A percentile compares a stretch with the other conserved stretches of the same genome.
Evolutionary conservation across 108 stramenopile genomes (phyloP).

Genomic region (Pinguiococcus pyrenoidosus): DNA sequence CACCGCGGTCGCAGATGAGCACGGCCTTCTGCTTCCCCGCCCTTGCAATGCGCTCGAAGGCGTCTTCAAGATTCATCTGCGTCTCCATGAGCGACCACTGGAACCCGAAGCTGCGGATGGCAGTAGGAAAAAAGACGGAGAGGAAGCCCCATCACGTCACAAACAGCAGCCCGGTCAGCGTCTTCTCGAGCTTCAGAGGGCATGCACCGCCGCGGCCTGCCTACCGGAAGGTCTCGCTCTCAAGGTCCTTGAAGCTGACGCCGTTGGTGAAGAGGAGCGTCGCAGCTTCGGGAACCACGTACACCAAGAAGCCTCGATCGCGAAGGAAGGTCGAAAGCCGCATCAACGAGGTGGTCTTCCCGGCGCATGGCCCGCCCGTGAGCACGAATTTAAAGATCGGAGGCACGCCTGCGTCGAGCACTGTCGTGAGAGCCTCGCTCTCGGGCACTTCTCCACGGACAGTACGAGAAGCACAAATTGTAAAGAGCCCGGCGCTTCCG

Average conservation of each 20-base stretch:
- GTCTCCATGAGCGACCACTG: conserved; percentile 53
- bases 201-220: too few relatives aligned
- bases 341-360: conserved; percentile 78
- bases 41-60: conserved; percentile 54
- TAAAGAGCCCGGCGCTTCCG: too few relatives aligned
- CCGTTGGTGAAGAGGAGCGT: conserved; percentile 71
- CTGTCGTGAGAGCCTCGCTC: too few relatives aligned
- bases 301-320: conserved; percentile 10
- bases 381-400: conserved; percentile 36
- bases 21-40: conserved; percentile 48
- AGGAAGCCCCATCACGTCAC: too few relatives aligned
- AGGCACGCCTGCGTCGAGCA: too few relatives aligned
- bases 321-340: conserved; percentile 31
- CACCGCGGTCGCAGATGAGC: conserved; percentile 77
- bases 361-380: conserved; percentile 94
- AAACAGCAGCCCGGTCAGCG: too few relatives aligned
- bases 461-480: too few relatives aligned
- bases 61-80: conserved; percentile 72
- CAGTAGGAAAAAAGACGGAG: too few relatives aligned
- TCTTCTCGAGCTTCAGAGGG: too few relatives aligned
- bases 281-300: conserved; percentile 66
- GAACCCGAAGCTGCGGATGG: conserved; percentile 40
- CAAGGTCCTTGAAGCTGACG: conserved; percentile 23
- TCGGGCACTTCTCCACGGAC: too few relatives aligned
- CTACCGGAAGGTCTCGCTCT: conserved; percentile 16